Evolutionary conservation across 176 grass and related monocot genomes (phyloP), one percentile per base, ranked within the genome.

Genomic region (Oryza meridionalis): DNA sequence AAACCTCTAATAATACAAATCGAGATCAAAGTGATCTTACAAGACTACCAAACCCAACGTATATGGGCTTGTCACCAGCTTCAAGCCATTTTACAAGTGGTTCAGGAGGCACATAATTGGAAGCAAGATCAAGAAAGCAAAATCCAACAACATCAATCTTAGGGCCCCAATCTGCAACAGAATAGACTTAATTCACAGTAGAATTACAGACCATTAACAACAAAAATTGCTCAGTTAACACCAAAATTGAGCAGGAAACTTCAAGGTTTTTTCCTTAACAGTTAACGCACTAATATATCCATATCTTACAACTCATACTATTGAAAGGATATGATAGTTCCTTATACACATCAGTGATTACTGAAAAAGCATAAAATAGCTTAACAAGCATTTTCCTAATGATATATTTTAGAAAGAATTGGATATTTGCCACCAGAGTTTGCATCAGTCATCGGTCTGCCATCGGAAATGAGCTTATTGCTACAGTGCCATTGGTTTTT

Each of bases 121-220:
- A 96, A 31, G 96, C 96, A 79, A 96, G 96, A 76, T 99, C 96
- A 72, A 99, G 96, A 64, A 96, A 99, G 72, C 93, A 96, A 88
- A 99, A 99, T 62, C 96, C 96, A 88, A 96, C 96, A 65, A 99
- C 93, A 82, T 99, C 93, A 75, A 99, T 94, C 86, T 78, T 93
- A 4, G 96, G 87, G 43, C 96, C 93, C 96, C 96, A 99, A 35
- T 99, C 96, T 96, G 83, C 81, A 87, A 42, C 31, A 11, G 32
- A 89, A 93, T 65, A 80, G 22, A 87, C 65, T 31, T 53, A 64
- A 43, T 9, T 82, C 21, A 75, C 42, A 16, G 15, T n/a, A 24
- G 1, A 84, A 9, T 38, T 19, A 33, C 37, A 55, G 38, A 15
- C 24, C 16, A 53, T 67, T 35, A 35, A 73, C 14, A 45, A 81